Conservation (phyloP, 768 basidiomycete genomes). For the Lyophyllum atratum region DNA sequence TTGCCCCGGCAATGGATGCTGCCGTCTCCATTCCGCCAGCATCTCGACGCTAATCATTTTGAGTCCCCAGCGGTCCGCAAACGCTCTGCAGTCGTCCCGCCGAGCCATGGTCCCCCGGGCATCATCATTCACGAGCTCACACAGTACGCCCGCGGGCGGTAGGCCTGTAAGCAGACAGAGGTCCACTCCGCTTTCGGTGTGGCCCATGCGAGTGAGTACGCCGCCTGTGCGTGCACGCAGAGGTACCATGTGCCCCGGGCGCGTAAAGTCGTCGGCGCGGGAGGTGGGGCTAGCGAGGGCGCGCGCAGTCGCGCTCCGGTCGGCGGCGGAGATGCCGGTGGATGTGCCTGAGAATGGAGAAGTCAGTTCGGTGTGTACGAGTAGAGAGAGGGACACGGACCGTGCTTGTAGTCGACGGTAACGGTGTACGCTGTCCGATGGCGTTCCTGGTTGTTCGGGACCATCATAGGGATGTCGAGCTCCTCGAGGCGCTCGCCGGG, state of each 20-base stretch:
- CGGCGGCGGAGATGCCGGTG: slow-evolving; percentile 96
- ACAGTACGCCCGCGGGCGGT: slow-evolving; percentile 79
- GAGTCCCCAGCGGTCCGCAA: slow-evolving; percentile 87
- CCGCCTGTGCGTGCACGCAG: slow-evolving; percentile 86
- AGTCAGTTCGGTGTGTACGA: neutral
- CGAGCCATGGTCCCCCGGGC: slow-evolving; percentile 90
- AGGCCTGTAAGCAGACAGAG: slow-evolving; percentile 77
- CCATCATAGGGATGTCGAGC: slow-evolving; percentile 92
- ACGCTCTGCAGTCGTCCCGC: slow-evolving; percentile 87
- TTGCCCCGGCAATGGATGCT: slow-evolving; percentile 22
- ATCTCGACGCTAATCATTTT: slow-evolving; percentile 95
- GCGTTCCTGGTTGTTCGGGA: slow-evolving; percentile 84
- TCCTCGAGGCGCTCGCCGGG: slow-evolving; percentile 73
- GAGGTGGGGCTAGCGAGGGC: slow-evolving; percentile 69
- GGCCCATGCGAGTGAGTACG: slow-evolving; percentile 83
- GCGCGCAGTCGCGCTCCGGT: slow-evolving; percentile 85
- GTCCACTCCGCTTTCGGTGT: slow-evolving; percentile 91
- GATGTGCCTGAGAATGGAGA: slow-evolving; percentile 63
- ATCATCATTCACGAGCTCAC: slow-evolving; percentile 95
- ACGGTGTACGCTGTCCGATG: slow-evolving; percentile 95
- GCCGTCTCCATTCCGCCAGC: slow-evolving; percentile 55
- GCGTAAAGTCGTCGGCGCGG: slow-evolving; percentile 71
- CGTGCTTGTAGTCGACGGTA: slow-evolving; percentile 91
- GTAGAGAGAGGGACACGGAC: slow-evolving; percentile 41
- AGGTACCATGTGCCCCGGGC: slow-evolving; percentile 96